Base-by-base conservation (phyloP, 2,329 filamentous ascomycete species). In the Arthrobotrys megalospora region DNA sequence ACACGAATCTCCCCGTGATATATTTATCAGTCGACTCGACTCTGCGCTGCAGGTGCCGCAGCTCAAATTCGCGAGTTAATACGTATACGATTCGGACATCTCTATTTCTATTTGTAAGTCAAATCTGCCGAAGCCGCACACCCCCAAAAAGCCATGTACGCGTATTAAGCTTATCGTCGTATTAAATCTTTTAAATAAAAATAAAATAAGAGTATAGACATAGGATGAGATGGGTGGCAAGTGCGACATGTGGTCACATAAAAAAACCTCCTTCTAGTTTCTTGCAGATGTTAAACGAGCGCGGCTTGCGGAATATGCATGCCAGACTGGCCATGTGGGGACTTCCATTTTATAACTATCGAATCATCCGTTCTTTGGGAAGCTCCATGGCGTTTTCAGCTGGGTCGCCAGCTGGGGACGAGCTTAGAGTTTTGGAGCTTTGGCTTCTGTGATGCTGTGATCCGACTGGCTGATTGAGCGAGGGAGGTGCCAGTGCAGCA, bases 241-340 rank as follows among this genome's bases (percentile, higher is more conserved):
- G 55, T 43, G 36, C 34, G 36, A 28, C 55, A 21, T n/a, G 16
- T 36, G 6, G 36, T 24, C 34, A 60, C 16, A 16, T 41, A 43
- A 60, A 36, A 60, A 60, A 43, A 41, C 10, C 14, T 24, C 36
- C 55, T 60, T 43, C 19, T 4, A 12, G 36, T 43, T 60, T 43
- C 34, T 60, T 43, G 55, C 55, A 60, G 43, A 60, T 16, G 52
- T 60, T 60, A 60, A 60, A 60, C 55, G 55, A 60, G 55, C 55
- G 55, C 55, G 55, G 55, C 36, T 60, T 60, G 55, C 55, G 55
- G 55, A 60, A 60, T 60, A 60, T 60, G 55, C 55, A 60, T 60
- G 55, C 55, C 55, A 60, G 55, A 60, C 55, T 60, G 55, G 55
- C 36, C 36, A 60, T 43, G 55, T 60, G 55, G 55, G 55, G 55